These are phyloP conservation scores for Pythium sukuiense DNA, from an alignment of 352 stramenopile genomes.

Conservation along the genomic window DNA sequence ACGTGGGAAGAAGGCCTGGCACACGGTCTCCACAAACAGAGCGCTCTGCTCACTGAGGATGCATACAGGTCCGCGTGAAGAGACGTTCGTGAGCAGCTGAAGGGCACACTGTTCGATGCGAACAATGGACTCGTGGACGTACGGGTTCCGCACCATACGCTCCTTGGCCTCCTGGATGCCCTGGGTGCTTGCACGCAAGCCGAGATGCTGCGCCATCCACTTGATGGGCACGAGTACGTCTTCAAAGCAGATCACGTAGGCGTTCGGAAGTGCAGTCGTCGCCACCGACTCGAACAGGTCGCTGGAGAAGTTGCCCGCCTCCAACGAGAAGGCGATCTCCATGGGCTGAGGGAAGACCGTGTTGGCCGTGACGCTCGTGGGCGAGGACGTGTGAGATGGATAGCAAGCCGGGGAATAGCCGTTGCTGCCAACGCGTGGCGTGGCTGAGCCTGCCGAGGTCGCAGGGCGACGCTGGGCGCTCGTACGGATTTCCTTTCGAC, in stretches of 20 bases:
- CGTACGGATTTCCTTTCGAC: neutral
- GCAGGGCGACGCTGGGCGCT: neutral
- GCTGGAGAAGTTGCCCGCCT: slow-evolving; percentile 25
- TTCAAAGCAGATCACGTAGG: slow-evolving; percentile 68
- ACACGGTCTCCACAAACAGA: slow-evolving; percentile 60
- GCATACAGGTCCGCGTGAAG: slow-evolving; percentile 51
- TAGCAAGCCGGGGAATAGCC: slow-evolving; percentile 7
- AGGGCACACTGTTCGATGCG: slow-evolving; percentile 57
- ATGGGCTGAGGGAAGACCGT: slow-evolving; percentile 28
- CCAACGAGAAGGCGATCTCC: slow-evolving; percentile 29
- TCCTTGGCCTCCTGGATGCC: slow-evolving; percentile 54
- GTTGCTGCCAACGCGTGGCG: too few species aligned
- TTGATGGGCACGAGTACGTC: slow-evolving; percentile 62
- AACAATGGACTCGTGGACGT: slow-evolving; percentile 52
- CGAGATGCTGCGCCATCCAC: slow-evolving; percentile 61
- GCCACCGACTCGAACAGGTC: slow-evolving; percentile 19
- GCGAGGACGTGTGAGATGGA: neutral
- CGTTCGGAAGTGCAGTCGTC: slow-evolving; percentile 36
- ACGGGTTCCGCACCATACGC: slow-evolving; percentile 39
- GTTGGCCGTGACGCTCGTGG: neutral
- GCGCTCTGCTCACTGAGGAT: slow-evolving; percentile 68
- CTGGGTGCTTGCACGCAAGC: slow-evolving; percentile 38
- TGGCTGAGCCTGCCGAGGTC: neutral
- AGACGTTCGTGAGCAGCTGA: slow-evolving; percentile 50
- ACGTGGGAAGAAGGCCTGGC: slow-evolving; percentile 60